These are phyloP conservation scores for Xylariaceae sp. DNA, from an alignment of 2,329 filamentous ascomycete genomes.

Conservation along the genomic window DNA sequence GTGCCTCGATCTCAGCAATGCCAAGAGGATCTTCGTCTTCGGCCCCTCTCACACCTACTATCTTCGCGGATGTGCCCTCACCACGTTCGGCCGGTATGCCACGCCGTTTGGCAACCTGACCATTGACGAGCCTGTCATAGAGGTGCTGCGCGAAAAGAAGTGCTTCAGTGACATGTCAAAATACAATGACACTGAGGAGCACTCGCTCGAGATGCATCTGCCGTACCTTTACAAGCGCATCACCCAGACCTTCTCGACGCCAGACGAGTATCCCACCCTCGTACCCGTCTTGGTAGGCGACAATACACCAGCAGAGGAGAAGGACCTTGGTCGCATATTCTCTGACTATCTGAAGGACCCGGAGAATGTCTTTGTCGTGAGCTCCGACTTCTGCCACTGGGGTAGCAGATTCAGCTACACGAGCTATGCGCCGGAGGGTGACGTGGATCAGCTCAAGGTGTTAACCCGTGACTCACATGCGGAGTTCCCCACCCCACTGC, in stretches of 20 bases:
- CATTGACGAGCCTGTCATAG: constrained; percentile 56
- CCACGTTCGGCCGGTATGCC: constrained; percentile 62
- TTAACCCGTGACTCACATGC: constrained; percentile 32
- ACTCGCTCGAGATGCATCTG: constrained; percentile 94
- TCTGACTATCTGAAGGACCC: constrained; percentile 72
- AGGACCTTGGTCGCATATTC: constrained; percentile 62
- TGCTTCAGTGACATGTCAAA: constrained; percentile 62
- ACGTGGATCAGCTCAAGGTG: constrained; percentile 37
- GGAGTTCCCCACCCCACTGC: constrained; percentile 53
- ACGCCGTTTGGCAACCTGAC: constrained; percentile 69
- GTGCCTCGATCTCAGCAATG: constrained; percentile 71
- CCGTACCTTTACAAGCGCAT: constrained; percentile 84
- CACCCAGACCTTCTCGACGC: constrained; percentile 44
- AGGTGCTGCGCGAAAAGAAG: constrained; percentile 46
- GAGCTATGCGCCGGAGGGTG: constrained; percentile 55
- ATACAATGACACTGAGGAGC: constrained; percentile 70
- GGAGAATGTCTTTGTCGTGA: constrained; percentile 76
- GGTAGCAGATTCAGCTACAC: constrained; percentile 78
- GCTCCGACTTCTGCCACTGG: constrained; percentile 98
- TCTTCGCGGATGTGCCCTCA: constrained; percentile 70
- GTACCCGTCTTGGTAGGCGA: constrained; percentile 83
- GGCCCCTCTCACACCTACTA: constrained; percentile 89
- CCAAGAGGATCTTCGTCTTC: constrained; percentile 84
- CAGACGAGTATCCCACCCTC: constrained; percentile 61
- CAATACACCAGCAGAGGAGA: constrained; percentile 62